Evolutionary conservation across 208 protist species (phyloP).

Genomic region (Naegleria fowleri): DNA sequence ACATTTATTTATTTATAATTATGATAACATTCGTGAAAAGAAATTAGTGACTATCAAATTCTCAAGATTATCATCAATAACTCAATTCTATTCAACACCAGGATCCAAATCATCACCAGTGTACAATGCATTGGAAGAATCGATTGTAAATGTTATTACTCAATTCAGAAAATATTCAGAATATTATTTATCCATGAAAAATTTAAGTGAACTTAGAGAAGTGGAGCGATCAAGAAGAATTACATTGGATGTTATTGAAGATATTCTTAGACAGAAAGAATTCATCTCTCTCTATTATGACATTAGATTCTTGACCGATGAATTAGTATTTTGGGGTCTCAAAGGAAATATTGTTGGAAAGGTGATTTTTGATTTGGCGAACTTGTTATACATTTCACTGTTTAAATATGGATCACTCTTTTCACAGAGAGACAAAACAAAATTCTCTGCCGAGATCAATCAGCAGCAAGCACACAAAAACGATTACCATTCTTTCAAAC

Average conservation of each 20-base stretch:
- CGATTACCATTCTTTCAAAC: not conserved
- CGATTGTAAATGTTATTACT: not conserved
- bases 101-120: not conserved
- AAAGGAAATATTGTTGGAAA: slow-evolving; percentile 1
- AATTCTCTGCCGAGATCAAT: not conserved
- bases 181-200: not conserved
- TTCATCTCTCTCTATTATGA: not conserved
- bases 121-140: not conserved
- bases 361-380: slow-evolving; percentile 15
- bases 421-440: no score
- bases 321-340: not conserved
- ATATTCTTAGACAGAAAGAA: not conserved
- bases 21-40: not conserved
- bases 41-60: not conserved
- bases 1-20: slow-evolving; percentile 15
- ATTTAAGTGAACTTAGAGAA: not conserved
- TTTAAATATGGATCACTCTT: not conserved
- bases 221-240: not conserved
- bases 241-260: not conserved
- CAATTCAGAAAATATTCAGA: not conserved
- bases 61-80: not conserved
- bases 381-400: not conserved
- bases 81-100: slow-evolving; percentile 17
- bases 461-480: not conserved
- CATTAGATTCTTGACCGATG: slow-evolving; percentile 1